Base-by-base conservation (phyloP, 2,329 filamentous ascomycete species). In the Ploettnerulaceae sp. region DNA sequence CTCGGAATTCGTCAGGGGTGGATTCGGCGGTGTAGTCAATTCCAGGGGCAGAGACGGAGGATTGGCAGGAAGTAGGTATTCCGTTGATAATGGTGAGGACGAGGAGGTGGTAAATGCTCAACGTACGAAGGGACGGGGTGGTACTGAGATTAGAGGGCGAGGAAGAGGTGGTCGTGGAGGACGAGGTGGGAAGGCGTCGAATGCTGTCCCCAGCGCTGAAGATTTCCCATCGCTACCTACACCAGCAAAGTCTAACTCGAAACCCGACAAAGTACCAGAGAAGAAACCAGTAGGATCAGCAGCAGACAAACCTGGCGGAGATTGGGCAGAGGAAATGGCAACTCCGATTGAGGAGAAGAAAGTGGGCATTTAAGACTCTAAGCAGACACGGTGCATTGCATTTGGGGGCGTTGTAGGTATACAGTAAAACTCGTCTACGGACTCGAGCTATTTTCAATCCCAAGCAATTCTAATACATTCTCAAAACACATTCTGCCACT, bases 11-110 rank as follows among this genome's bases (percentile, higher is more conserved):
- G 59, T 61, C 6, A 51, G 60, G 7, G 60, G 61, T 49, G 58
- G 55, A 5, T 51, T 58, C 56, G 61, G 61, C n/a, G 60, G 58
- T 22, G 54, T 59, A 22, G n/a, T n/a, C n/a, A n/a, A 58, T 57
- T 20, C 50, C n/a, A n/a, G n/a, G n/a, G n/a, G n/a, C n/a, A n/a
- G 57, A 15, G 56, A 58, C 11, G 49, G 49, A 14, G 49, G 42
- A 9, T 44, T 61, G 49, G 51, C 43, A 2, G 52, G 38, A 7
- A 59, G 54, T 33, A 44, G 45, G 25, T 60, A 53, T 47, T 47
- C 51, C 14, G 34, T 35, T 3, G 48, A 47, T 15, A 52, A 44
- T 1, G 48, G 47, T 9, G 47, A 31, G 4, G 48, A 49, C 26
- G 56, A 35, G 3, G 22, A 31, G 7, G 15, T 8, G 9, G n/a